phyloP scores from a whole-genome alignment of 768 basidiomycete genomes.

The Termitomyces sp. region DNA sequence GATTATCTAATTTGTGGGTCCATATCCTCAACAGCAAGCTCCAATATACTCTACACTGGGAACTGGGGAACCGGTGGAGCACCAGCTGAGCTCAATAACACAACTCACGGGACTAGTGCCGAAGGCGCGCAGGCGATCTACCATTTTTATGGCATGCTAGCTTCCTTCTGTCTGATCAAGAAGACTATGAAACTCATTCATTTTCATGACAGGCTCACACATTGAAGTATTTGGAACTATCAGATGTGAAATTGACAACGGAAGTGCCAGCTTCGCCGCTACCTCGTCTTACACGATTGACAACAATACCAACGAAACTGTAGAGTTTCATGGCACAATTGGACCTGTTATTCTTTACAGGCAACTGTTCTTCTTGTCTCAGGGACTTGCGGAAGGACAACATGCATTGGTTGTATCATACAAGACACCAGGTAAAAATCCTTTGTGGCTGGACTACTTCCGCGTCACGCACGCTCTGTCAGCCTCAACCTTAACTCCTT shows the following conservation, averaged over 20 bases:
- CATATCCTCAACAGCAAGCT: no score
- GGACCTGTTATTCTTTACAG: not conserved
- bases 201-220: not conserved
- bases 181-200: not conserved
- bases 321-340: not conserved
- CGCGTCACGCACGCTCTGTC: not conserved
- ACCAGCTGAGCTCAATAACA: not conserved
- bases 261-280: slow-evolving; percentile 1
- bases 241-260: slow-evolving; percentile 4
- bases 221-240: slow-evolving; percentile 11
- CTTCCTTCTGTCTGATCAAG: not conserved
- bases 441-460: slow-evolving; percentile 6
- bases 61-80: not conserved
- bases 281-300: slow-evolving; percentile 4
- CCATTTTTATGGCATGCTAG: slow-evolving; percentile 2
- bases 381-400: not conserved
- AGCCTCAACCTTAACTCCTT: not conserved
- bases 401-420: slow-evolving; percentile 3
- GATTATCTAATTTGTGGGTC: no score
- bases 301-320: not conserved
- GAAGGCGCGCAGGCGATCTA: slow-evolving; percentile 2
- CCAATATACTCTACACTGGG: not conserved
- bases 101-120: slow-evolving; percentile 5
- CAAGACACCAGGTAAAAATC: not conserved
- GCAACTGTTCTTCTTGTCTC: slow-evolving; percentile 1